phyloP scores from a whole-genome alignment of 805 yeast species.

The Wickerhamomyces silvicola region DNA sequence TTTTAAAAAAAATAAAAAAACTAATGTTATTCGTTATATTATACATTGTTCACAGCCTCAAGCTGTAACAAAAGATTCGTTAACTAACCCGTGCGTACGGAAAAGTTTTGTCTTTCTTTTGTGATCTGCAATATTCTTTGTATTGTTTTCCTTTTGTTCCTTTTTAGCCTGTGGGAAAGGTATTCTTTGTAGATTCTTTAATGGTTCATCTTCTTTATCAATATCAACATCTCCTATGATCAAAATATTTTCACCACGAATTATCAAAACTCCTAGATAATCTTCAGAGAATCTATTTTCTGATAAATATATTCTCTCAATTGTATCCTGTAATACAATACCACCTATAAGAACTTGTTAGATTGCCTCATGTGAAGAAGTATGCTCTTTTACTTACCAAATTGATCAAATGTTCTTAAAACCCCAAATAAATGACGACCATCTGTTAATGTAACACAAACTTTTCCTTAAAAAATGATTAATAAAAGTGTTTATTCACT shows the following conservation, averaged over 20 bases:
- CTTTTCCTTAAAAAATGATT: conserved; percentile 35
- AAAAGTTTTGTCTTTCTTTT: conserved; percentile 40
- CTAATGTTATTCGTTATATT: conserved; percentile 1
- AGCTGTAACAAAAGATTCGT: conserved; percentile 49
- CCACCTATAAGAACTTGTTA: conserved; percentile 42
- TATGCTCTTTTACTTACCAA: conserved; percentile 36
- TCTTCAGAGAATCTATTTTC: conserved; percentile 64
- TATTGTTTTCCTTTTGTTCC: conserved; percentile 27
- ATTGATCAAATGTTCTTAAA: conserved; percentile 91
- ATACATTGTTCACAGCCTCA: conserved; percentile 19
- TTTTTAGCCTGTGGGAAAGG: conserved; percentile 57
- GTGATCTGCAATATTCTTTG: conserved; percentile 33
- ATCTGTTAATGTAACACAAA: conserved; percentile 81
- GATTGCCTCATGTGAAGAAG: background rate
- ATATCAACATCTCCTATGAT: conserved; percentile 91
- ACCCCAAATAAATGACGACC: conserved; percentile 87
- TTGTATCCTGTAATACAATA: conserved; percentile 84
- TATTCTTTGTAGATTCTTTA: conserved; percentile 49
- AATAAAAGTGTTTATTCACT: background rate
- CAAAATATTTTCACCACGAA: conserved; percentile 94
- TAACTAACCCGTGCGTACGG: conserved; percentile 48
- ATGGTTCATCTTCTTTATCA: conserved; percentile 71
- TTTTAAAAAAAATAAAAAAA: conserved; percentile 5
- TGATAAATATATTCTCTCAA: conserved; percentile 71
- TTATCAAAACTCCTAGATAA: conserved; percentile 74